Evolutionary conservation across 2,329 filamentous ascomycete species (phyloP).

Genomic region (Colletotrichum lupini): DNA sequence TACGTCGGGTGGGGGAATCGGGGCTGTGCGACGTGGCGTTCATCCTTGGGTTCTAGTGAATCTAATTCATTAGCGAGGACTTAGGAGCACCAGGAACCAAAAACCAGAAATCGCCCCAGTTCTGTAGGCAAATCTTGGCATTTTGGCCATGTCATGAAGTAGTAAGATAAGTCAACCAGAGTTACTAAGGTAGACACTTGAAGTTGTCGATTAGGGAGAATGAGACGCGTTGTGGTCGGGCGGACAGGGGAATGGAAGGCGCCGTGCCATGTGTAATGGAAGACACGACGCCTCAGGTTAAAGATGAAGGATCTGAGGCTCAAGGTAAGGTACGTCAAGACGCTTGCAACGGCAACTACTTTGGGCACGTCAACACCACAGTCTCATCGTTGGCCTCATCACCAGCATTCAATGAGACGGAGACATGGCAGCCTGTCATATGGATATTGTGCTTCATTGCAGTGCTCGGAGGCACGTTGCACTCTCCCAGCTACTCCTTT

Average conservation of each 20-base stretch:
- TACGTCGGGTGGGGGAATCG: neutral
- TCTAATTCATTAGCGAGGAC: neutral
- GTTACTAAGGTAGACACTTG: neutral
- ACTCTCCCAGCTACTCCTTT: too few species aligned
- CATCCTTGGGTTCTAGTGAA: neutral
- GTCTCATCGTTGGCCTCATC: neutral
- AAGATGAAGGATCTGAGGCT: neutral
- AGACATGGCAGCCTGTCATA: neutral
- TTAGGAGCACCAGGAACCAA: constrained; percentile 1
- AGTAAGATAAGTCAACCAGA: neutral
- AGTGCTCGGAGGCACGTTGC: neutral
- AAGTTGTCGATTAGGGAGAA: neutral
- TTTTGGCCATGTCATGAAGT: neutral
- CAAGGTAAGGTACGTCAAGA: neutral
- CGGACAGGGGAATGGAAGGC: neutral
- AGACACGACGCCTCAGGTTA: neutral
- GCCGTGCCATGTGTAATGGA: neutral
- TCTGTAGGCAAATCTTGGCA: neutral
- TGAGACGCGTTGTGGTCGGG: neutral
- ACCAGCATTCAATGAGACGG: neutral
- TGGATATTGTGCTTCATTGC: neutral
- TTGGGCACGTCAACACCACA: neutral
- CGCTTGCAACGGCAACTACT: neutral
- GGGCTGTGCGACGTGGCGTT: constrained; percentile 29
- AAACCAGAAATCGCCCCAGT: neutral